Evolutionary conservation across 352 stramenopile species (phyloP).

Genomic region (Pythium brassicae): DNA sequence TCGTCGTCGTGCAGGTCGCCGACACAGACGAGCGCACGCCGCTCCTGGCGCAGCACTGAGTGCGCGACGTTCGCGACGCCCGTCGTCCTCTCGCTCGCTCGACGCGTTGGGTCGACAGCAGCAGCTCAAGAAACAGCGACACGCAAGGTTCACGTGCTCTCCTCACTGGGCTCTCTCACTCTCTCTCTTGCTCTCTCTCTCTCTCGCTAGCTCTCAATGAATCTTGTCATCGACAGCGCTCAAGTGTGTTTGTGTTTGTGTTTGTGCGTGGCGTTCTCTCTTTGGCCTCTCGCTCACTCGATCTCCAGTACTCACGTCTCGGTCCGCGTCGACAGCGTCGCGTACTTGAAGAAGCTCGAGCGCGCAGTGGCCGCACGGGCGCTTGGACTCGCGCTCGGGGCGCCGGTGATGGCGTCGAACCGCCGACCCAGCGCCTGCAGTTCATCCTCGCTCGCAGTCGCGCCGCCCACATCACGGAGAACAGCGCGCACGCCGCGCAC

Average conservation of each 20-base stretch:
- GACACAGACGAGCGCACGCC: constrained; percentile 28
- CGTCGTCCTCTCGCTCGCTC: no score
- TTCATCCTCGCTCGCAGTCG: constrained; percentile 1
- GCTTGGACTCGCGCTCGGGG: constrained; percentile 7
- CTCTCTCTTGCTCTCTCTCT: no score
- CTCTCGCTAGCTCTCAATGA: no score
- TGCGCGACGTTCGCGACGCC: no score
- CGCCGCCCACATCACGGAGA: constrained; percentile 9
- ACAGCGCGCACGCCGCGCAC: constrained; percentile 45
- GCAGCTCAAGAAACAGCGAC: no score
- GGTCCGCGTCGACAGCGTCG: neutral
- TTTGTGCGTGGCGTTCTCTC: no score
- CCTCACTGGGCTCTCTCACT: no score
- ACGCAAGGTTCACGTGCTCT: no score
- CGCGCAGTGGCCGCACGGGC: constrained; percentile 10
- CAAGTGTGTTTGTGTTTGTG: no score
- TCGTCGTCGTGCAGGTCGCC: constrained; percentile 32
- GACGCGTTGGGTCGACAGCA: no score
- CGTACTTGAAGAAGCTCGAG: constrained; percentile 31
- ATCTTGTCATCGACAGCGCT: no score
- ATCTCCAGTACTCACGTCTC: neutral
- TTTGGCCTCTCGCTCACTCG: no score
- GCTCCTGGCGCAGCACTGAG: constrained; percentile 17
- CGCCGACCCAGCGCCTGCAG: constrained; percentile 23
- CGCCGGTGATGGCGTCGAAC: constrained; percentile 36